Base-by-base conservation (phyloP, 1,284 basidiomycete genomes). In the Trametes polyzona region DNA sequence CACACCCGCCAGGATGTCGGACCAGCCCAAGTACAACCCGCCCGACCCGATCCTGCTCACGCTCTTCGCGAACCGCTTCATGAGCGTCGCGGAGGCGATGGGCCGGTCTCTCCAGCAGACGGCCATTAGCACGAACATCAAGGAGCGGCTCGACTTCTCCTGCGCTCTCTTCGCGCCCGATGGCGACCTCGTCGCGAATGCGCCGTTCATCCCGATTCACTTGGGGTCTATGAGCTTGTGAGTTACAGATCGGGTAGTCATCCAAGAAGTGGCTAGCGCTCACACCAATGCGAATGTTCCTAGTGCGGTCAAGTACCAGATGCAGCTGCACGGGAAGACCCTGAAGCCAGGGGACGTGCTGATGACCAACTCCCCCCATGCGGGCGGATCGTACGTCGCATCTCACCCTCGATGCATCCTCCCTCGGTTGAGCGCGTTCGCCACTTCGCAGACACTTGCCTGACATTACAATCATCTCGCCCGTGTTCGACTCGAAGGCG, bases 31-130 rank as follows among this genome's bases (percentile, higher is more conserved):
- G 44, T 68, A 66, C 53, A 59, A 47, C 26, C 78, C 75, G 8
- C 87, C 92, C 8, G 94, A 96, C 71, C 92, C 93, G 1, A 94
- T 96, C 64, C 75, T 95, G 33, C 81, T 96, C 52, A 94, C 93
- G 0, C 82, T 96, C 27, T 96, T 96, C 67, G 92, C 92, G 23
- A 95, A 96, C 69, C 87, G 94, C 52, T 95, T 95, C 78, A 95
- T 95, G 91, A 88, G 88, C 67, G 90, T 95, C 26, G 93, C 93
- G 5, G 92, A 96, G 71, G 93, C 94, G 3, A 96, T 96, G 94
- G 95, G 94, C 27, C 81, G 91, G 30, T 90, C 90, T 0, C 78
- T 96, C 10, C 92, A 91, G 70, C 92, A 96, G 74, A 96, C 94
- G 0, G 87, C 92, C 2, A 95, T 96, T 65, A 91, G 88, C 65